These are phyloP conservation scores for Cordia subcordata DNA, from an alignment of 257 asterid species.

Conservation along the genomic window DNA sequence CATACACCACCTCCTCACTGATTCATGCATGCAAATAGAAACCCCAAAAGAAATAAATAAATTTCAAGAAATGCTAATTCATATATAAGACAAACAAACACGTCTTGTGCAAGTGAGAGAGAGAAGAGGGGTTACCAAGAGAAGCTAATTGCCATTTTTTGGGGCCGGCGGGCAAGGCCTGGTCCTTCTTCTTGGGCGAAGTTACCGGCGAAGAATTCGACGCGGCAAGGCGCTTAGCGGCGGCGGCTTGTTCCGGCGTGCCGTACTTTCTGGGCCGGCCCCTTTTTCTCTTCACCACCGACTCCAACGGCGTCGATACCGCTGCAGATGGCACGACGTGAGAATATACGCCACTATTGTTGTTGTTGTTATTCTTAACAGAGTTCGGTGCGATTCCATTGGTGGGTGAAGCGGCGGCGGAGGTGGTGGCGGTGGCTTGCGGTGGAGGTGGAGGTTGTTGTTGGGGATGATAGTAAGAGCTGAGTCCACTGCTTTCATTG, in stretches of 20 bases:
- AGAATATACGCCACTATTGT: conserved; percentile 22
- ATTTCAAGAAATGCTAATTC: no score
- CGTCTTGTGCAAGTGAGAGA: no score
- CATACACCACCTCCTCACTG: no score
- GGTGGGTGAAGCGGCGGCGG: conserved; percentile 11
- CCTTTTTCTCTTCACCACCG: conserved; percentile 33
- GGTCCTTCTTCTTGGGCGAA: conserved; percentile 32
- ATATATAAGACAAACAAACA: no score
- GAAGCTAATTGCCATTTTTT: conserved; percentile 34
- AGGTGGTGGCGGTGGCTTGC: conserved; percentile 13
- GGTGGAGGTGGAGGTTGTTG: conserved; percentile 24
- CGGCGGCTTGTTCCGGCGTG: conserved; percentile 50
- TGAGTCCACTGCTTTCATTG: conserved; percentile 44
- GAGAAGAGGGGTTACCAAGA: not conserved
- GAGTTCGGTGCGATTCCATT: conserved; percentile 29
- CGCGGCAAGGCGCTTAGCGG: conserved; percentile 39
- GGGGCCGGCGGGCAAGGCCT: conserved; percentile 13
- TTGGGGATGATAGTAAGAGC: conserved; percentile 43
- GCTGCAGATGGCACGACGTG: conserved; percentile 37
- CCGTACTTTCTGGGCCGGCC: conserved; percentile 51
- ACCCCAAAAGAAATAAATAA: no score
- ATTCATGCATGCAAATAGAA: no score
- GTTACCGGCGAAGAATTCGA: conserved; percentile 26
- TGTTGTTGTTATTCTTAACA: conserved; percentile 1
- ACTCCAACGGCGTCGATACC: conserved; percentile 25